These are phyloP conservation scores for Apiospora marii DNA, from an alignment of 2,329 filamentous ascomycete species.

Conservation along the genomic window DNA sequence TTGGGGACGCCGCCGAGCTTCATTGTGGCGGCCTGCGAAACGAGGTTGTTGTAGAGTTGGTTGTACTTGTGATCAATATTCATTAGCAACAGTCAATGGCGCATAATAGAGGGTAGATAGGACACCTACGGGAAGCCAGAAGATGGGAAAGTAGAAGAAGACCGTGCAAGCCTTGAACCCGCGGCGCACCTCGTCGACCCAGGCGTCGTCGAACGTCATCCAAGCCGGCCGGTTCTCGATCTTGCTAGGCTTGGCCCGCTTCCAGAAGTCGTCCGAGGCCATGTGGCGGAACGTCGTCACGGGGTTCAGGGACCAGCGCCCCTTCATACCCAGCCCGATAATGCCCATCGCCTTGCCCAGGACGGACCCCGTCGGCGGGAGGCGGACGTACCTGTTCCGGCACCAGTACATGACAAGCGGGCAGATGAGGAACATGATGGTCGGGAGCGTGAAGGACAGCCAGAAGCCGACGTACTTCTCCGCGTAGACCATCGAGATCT, in stretches of 20 bases:
- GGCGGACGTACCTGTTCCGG: conserved; percentile 66
- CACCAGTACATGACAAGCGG: conserved; percentile 68
- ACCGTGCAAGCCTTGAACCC: conserved; percentile 75
- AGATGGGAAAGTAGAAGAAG: conserved; percentile 74
- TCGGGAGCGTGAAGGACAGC: conserved; percentile 74
- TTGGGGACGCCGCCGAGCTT: conserved; percentile 75
- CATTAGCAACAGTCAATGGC: not conserved
- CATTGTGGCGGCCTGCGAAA: conserved; percentile 72
- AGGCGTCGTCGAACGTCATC: conserved; percentile 86
- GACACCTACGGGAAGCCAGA: conserved; percentile 54
- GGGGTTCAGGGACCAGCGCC: conserved; percentile 68
- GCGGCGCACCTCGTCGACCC: conserved; percentile 80
- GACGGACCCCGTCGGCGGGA: conserved; percentile 52
- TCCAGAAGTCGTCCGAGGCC: conserved; percentile 67
- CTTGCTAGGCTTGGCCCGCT: conserved; percentile 71
- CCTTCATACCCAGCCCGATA: conserved; percentile 67
- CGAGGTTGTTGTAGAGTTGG: conserved; percentile 67
- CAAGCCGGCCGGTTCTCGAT: conserved; percentile 65
- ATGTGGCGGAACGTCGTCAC: conserved; percentile 43
- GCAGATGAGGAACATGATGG: conserved; percentile 67
- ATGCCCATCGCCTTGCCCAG: conserved; percentile 69
- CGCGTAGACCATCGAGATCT: conserved; percentile 74
- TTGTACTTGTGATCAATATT: conserved; percentile 50
- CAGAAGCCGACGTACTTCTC: conserved; percentile 81
- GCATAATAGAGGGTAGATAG: not conserved